Base-by-base conservation (phyloP, 306 rosid genomes). In the Trichosanthes truncata region DNA sequence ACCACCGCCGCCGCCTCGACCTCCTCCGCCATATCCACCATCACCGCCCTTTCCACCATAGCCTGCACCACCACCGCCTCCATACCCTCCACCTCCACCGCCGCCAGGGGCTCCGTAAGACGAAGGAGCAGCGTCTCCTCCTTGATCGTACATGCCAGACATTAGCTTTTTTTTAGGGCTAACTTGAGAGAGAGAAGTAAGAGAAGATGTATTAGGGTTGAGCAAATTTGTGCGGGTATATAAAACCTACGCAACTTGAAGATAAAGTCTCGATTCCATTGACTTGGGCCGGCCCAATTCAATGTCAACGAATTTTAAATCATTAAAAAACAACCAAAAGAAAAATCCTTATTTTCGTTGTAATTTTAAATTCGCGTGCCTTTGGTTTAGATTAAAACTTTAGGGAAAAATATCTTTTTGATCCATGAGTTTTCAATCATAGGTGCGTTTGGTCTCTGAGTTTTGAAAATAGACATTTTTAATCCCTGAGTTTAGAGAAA, bases 71-170 rank as follows among this genome's bases (percentile, higher is more conserved):
- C 80, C 84, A 4, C 81, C 57, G 0, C 88, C 90, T 1, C 89
- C 92, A 21, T 81, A 77, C 3, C 93, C 84, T 1, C 85, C 84
- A 6, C 80, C 79, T 8, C 83, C 77, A 35, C 86, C 87, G 41
- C 87, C 80, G 51, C 86, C 83, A 8, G 89, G 79, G 18, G 85
- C 89, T 72, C 96, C 97, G 38, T 94, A 92, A 0, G 93, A 49
- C 35, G 91, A 88, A 78, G 92, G 93, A 57, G 90, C 96, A 53
- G 94, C 88, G 36, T 87, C 92, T 0, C 93, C 93, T 79, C 87
- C 97, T 80, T 91, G 99, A 43, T 97, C 98, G 85, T 93, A 95
- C 87, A 81, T 84, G 61, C 99, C 98, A 82, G 98, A 89, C 97
- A 93, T 93, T 84, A 79, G 73, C 80, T 83, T 81, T 45, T 53